These are phyloP conservation scores for Mikania micrantha DNA, from an alignment of 129 eudicot genomes.

Conservation along the genomic window DNA sequence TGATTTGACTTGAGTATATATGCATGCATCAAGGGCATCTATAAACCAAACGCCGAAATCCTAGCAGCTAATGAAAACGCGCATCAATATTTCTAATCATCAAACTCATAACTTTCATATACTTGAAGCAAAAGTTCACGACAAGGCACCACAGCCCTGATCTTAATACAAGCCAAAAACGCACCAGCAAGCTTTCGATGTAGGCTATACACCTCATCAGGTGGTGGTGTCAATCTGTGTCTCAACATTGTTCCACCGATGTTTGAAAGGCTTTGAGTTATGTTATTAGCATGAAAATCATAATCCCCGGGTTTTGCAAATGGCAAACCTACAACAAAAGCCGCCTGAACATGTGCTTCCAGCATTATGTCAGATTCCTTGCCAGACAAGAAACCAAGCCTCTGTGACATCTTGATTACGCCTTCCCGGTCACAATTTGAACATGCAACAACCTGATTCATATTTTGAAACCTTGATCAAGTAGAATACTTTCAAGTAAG, in stretches of 20 bases:
- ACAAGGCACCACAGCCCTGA: conserved; percentile 88
- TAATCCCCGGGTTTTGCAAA: conserved; percentile 68
- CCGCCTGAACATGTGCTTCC: conserved; percentile 94
- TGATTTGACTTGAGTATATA: not conserved
- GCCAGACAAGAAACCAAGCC: conserved; percentile 87
- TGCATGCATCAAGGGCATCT: conserved; percentile 17
- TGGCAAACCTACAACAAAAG: conserved; percentile 85
- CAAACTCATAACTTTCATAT: conserved; percentile 54
- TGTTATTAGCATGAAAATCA: conserved; percentile 74
- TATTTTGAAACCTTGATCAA: not conserved
- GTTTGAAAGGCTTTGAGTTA: conserved; percentile 69
- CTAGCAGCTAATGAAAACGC: not conserved
- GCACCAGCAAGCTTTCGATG: conserved; percentile 98
- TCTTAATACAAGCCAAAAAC: conserved; percentile 88
- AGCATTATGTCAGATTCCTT: conserved; percentile 80
- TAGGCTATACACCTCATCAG: conserved; percentile 92
- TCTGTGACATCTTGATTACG: conserved; percentile 72
- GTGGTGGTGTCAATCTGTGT: conserved; percentile 95
- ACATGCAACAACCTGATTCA: conserved; percentile 77
- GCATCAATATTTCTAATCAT: conserved; percentile 22
- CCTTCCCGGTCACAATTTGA: conserved; percentile 61
- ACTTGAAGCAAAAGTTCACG: conserved; percentile 68
- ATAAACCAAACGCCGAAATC: not conserved
- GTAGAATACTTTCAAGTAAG: not conserved
- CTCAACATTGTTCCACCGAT: conserved; percentile 88